Evolutionary conservation across 257 asterid species (phyloP), one percentile per base, ranked within the genome.

Genomic region (Nicotiana attenuata): DNA sequence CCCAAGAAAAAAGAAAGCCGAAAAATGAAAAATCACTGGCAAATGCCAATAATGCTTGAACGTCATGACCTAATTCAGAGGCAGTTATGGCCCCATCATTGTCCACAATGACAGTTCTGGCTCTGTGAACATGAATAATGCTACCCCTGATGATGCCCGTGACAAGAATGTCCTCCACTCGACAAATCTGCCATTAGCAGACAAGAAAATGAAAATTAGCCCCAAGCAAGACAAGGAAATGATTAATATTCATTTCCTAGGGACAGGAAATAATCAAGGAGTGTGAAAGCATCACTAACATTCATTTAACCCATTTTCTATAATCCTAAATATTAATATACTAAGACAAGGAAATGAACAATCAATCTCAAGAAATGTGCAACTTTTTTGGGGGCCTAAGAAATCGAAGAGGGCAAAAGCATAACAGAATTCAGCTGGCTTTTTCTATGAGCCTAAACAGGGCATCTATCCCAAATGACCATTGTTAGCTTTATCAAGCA

Each of bases 161-260:
- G 84, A 95, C 97, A 87, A 90, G 57, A 84, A 95, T 93, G 86
- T 95, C 99, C 88, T 95, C 99, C 82, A 95, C 99, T 59, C 99
- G 97, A 83, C 99, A 95, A 64, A 95, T 92, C 99, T 95, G 87
- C 63, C 81, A 84, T 83, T 87, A 69, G 63, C 80, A 29, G 47
- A 82, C 73, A 85, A 66, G 79, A 33, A 84, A 52, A 64, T 2
- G 50, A 65, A 82, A 73, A 82, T 81, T 59, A 31, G 86, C 53
- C 63, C 52, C 63, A 75, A 50, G 26, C 24, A 75, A 41, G 50
- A 9, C 50, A 41, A 41, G 50, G 50, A 41, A 41, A 41, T 41
- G 50, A 41, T 10, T 8, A 41, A 41, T 41, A 41, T 41, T 41
- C 13, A 41, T 41, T 41, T 41, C 50, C 50, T 41, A 41, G 50